Base-by-base conservation (phyloP, 2,329 filamentous ascomycete genomes). In the Dactylellina sp. region DNA sequence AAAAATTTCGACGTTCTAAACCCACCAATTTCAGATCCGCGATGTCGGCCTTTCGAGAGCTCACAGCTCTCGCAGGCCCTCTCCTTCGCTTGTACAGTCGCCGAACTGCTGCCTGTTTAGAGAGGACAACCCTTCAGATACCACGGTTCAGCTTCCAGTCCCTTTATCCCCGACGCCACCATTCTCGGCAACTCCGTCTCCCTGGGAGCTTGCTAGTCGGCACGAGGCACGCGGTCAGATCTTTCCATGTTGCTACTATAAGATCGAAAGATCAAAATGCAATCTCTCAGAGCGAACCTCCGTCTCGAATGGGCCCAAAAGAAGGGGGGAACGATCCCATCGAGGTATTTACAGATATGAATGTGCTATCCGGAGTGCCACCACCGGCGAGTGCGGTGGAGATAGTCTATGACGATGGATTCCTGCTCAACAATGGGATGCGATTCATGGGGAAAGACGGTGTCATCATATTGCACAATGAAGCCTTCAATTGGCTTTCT, bases 311-410 rank as follows among this genome's bases (percentile, higher is more conserved):
- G 37, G 70, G 70, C 35, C 70, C 70, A 18, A 74, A 66, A 25
- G 44, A 59, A 50, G 71, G 71, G 39, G 71, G 71, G 11, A 68
- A 64, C 46, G 57, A 68, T 35, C 75, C 78, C 16, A 64, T 62
- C 47, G 72, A 76, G 44, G 62, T 76, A 44, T 92, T 98, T 77
- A 83, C 82, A 44, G 85, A 86, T 12, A 85, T 98, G 76, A 89
- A 99, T 80, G 89, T 99, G 5, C 85, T 98, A 2, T 89, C 87
- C 42, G 88, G 88, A 76, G 88, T 89, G 0, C 90, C 92, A 0
- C 84, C 87, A 2, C 95, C 94, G 0, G 89, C 92, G 0, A 97
- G 92, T 0, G 88, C 89, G 1, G 88, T 99, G 49, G 93, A 97
- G 78, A 88, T 90, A 4, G 96, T 92, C 82, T 87, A 91, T 71